Conservation (phyloP, 352 stramenopile genomes). For the Pythium pectinolyticum region DNA sequence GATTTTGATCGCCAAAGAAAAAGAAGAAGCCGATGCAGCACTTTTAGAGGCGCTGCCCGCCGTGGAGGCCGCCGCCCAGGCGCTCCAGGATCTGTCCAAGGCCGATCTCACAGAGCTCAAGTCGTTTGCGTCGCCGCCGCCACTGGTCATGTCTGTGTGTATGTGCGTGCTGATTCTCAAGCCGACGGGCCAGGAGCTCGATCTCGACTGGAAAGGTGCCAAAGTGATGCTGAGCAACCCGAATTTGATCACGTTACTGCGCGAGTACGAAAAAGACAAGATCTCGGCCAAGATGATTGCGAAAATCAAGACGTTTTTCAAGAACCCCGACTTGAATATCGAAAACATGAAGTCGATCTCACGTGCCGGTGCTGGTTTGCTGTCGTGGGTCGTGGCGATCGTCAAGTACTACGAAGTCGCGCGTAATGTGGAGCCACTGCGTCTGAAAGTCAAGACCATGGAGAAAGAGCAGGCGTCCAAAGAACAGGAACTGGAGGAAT, state of each 20-base stretch:
- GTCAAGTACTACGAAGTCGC: conserved; percentile 96
- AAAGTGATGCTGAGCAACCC: conserved; percentile 95
- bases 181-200: conserved; percentile 90
- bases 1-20: conserved; percentile 90
- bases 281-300: conserved; percentile 95
- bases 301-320: conserved; percentile 94
- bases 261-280: conserved; percentile 95
- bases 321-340: conserved; percentile 92
- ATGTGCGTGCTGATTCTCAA: conserved; percentile 92
- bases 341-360: conserved; percentile 96
- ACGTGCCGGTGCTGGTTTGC: conserved; percentile 85
- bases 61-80: conserved; percentile 90
- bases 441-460: conserved; percentile 91
- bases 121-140: conserved; percentile 92
- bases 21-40: conserved; percentile 91
- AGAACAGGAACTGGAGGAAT: conserved; percentile 83
- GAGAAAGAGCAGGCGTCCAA: conserved; percentile 92
- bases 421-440: conserved; percentile 92
- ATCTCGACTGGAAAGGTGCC: conserved; percentile 92
- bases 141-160: conserved; percentile 92
- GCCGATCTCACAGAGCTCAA: conserved; percentile 96
- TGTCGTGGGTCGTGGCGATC: conserved; percentile 94
- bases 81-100: conserved; percentile 94
- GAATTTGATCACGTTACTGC: conserved; percentile 89
- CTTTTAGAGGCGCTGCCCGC: conserved; percentile 92